A percentile compares a stretch with the other conserved stretches of the same genome.
These are phyloP conservation scores for Arthrobotrys conoides DNA, from an alignment of 2,329 filamentous ascomycete genomes.

Conservation along the genomic window DNA sequence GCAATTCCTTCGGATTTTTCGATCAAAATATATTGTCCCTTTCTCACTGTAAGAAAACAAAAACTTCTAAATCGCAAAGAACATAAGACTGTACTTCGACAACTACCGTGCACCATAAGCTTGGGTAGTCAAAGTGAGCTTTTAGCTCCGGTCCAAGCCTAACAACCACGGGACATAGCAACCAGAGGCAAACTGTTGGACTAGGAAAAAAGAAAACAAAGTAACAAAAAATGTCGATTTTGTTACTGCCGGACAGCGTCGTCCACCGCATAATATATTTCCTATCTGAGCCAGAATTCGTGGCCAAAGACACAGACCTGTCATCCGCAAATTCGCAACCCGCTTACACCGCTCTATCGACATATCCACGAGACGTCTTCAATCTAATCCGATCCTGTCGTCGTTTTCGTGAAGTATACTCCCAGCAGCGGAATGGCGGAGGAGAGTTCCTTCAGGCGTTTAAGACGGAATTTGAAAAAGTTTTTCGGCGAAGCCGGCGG, in stretches of 20 bases:
- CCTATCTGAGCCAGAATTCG: conserved; percentile 55
- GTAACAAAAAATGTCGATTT: conserved; percentile 57
- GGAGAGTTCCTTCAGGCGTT: conserved; percentile 57
- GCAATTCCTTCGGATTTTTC: conserved; percentile 46
- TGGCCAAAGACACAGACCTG: conserved; percentile 48
- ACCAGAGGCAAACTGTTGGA: conserved; percentile 28
- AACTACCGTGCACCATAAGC: conserved; percentile 60
- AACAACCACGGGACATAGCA: conserved; percentile 43
- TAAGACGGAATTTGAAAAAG: conserved; percentile 59
- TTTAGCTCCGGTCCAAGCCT: conserved; percentile 57
- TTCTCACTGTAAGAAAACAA: conserved; percentile 59
- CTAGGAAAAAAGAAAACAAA: conserved; percentile 32
- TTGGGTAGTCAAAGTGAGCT: conserved; percentile 54
- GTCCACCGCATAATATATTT: conserved; percentile 60
- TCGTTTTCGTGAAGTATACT: conserved; percentile 57
- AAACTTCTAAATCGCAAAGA: conserved; percentile 30
- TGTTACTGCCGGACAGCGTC: conserved; percentile 52
- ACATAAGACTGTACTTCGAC: conserved; percentile 48
- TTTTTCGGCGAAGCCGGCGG: conserved; percentile 60
- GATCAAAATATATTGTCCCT: conserved; percentile 50
- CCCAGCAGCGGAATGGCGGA: conserved; percentile 24
- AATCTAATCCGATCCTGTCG: conserved; percentile 58
- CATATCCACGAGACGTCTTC: conserved; percentile 58
- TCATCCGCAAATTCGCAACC: conserved; percentile 52
- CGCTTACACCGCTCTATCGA: conserved; percentile 55